A percentile compares a stretch with the other conserved stretches of the same genome.
Evolutionary conservation across 805 yeast species (phyloP).

Genomic region (Sugiyamaella americana): DNA sequence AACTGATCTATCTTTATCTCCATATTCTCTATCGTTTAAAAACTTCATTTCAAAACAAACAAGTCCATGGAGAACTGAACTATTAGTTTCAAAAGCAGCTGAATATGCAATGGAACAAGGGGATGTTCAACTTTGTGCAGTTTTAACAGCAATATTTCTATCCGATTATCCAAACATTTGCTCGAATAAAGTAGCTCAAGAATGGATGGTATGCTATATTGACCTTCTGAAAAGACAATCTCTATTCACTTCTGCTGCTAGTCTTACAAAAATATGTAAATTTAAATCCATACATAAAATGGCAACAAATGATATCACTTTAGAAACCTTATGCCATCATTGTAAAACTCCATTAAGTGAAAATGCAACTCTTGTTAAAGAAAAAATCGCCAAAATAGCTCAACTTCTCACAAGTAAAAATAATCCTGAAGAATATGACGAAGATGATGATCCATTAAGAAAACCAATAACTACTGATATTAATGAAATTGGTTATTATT

Average conservation of each 20-base stretch:
- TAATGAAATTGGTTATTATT: slow-evolving; percentile 59
- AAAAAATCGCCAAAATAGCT: slow-evolving; percentile 16
- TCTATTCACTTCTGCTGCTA: slow-evolving; percentile 53
- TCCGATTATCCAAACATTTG: slow-evolving; percentile 34
- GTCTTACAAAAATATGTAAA: slow-evolving; percentile 43
- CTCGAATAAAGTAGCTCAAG: slow-evolving; percentile 37
- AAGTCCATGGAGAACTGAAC: slow-evolving; percentile 54
- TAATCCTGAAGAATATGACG: slow-evolving; percentile 15
- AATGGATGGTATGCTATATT: slow-evolving; percentile 51
- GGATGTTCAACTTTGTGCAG: slow-evolving; percentile 54
- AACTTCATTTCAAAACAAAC: slow-evolving; percentile 13
- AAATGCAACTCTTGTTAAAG: slow-evolving; percentile 23
- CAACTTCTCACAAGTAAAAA: no score
- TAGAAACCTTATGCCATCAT: slow-evolving; percentile 43
- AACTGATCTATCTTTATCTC: neutral
- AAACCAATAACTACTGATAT: neutral
- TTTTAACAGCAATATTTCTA: slow-evolving; percentile 50
- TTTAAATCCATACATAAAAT: slow-evolving; percentile 24
- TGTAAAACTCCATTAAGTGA: slow-evolving; percentile 32
- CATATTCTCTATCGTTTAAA: neutral
- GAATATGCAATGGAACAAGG: slow-evolving; percentile 56
- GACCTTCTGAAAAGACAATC: slow-evolving; percentile 45
- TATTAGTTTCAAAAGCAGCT: slow-evolving; percentile 46
- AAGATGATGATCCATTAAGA: slow-evolving; percentile 28
- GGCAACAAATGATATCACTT: slow-evolving; percentile 31